A percentile compares a stretch with the other conserved stretches of the same genome.
These are phyloP conservation scores for Trichoderma sp. DNA, from an alignment of 2,329 filamentous ascomycete genomes.

Conservation along the genomic window DNA sequence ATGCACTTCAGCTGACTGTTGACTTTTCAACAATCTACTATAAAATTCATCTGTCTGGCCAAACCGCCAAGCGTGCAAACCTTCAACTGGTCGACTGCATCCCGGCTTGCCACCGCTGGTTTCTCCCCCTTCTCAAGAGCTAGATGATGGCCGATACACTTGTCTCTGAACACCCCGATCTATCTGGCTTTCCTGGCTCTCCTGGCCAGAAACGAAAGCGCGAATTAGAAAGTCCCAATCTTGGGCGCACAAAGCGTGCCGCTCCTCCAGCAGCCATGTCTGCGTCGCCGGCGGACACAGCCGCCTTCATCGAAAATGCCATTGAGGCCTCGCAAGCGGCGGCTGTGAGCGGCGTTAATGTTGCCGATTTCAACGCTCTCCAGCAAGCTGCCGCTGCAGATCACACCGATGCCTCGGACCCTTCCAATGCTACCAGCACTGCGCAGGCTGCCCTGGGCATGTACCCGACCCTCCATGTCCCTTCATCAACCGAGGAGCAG, in stretches of 20 bases:
- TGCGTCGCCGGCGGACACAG: constrained; percentile 42
- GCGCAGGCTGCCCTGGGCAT: constrained; percentile 59
- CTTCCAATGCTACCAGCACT: constrained; percentile 56
- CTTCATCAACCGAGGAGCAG: constrained; percentile 57
- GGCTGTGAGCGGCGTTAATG: constrained; percentile 43
- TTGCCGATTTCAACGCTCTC: constrained; percentile 56
- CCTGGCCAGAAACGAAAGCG: constrained; percentile 58
- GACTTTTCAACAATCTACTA: background rate
- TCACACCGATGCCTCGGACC: constrained; percentile 48
- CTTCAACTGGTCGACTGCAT: background rate
- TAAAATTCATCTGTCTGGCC: background rate
- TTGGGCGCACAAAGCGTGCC: constrained; percentile 50
- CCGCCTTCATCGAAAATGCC: constrained; percentile 55
- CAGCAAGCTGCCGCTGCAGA: constrained; percentile 51
- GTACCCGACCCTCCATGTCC: constrained; percentile 60
- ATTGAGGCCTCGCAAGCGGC: constrained; percentile 45
- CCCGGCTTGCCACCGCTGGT: background rate
- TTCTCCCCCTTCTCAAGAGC: background rate
- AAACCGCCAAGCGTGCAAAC: background rate
- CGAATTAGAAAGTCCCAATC: constrained; percentile 49
- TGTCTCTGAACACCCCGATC: constrained; percentile 47
- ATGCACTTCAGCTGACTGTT: constrained; percentile 8
- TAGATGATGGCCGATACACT: constrained; percentile 48
- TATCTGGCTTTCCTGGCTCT: constrained; percentile 41
- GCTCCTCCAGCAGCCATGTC: constrained; percentile 47